Base-by-base conservation (phyloP, 805 yeast species). In the Saccharomycopsis javanensis region DNA sequence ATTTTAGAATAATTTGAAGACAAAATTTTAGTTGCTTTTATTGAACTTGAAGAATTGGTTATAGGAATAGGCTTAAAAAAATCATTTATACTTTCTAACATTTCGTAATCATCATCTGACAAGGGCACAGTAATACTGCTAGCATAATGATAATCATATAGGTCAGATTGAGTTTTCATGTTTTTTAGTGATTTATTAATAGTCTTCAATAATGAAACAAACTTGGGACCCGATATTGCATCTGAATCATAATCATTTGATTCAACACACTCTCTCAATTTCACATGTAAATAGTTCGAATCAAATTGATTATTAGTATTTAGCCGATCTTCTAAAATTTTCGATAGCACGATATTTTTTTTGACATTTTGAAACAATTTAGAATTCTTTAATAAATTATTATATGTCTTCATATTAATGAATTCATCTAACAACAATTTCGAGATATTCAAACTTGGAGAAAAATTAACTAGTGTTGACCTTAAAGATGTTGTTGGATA, bases 401-500 rank as follows among this genome's bases (percentile, higher is more conserved):
- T 42, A 15, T 42, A 42, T 10, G 50, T 50, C 42, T 72, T 68
- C 16, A 72, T 62, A 3, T 75, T 76, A 5, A 76, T 74, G 55
- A 75, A 73, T 45, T 75, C 76, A 62, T 80, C 84, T 28, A 81
- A 60, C 1, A 81, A 62, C 0, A 78, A 70, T 34, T 75, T 69
- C 0, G 81, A 70, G 16, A 66, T 60, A 0, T 60, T 62, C 13
- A 71, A 65, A 16, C 64, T 64, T 0, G 91, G 82, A 5, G 65
- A 67, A 64, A 74, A 86, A 18, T 80, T 80, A 59, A 83, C 75
- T 42, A 85, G 66, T 57, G 81, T 72, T 27, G 88, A 80, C 3
- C 79, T 79, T 57, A 82, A 81, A 56, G 75, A 78, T 50, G 78
- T 72, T 3, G 92, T 86, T 4, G 94, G 95, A 64, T 86, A 86